Evolutionary conservation across 768 basidiomycete species (phyloP), one percentile per base, ranked within the genome.

Genomic region (Glaciozyma martinii): DNA sequence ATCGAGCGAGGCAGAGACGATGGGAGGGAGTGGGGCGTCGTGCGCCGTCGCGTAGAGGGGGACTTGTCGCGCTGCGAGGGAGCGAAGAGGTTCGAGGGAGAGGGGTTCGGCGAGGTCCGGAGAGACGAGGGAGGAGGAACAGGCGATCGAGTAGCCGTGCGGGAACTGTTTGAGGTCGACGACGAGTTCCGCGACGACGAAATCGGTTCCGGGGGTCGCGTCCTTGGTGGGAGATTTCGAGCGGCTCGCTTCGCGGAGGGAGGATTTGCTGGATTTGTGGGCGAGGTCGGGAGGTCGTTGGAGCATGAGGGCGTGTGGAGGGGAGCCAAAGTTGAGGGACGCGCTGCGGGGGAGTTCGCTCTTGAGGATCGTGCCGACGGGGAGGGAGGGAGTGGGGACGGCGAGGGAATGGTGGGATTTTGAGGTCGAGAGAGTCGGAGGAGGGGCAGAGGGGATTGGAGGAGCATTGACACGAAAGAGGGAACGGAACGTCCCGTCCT

Each of bases 91-190:
- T 8, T 66, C 67, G 66, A 76, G 21, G 84, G 88, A 33, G 85
- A 80, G 43, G 70, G 78, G 32, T 9, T 68, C 71, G 25, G 68
- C 68, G 1, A 50, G 25, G 46, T 29, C 18, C 52, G 25, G 29
- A 21, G 50, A 27, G 40, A 50, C 19, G 29, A 64, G 61, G 42
- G 59, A 44, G 0, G 62, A 61, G 32, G 53, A 54, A 6, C 55
- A 52, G 3, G 62, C 66, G 32, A 88, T 79, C 32, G 81, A 79
- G 66, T 89, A 90, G n/a, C 89, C 89, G 49, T 81, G 80, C 0
- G 86, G 83, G 76, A 88, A 91, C 63, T 88, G 78, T 75, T 86
- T 87, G 61, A 87, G 84, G 76, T 92, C 89, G 32, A 90, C 80
- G 32, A 90, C 82, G 37, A 91, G 74, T 76, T 94, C 91, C 3